Base-by-base conservation (phyloP, 192 early-diverging fungal genomes). In the Coemansia sp. region DNA sequence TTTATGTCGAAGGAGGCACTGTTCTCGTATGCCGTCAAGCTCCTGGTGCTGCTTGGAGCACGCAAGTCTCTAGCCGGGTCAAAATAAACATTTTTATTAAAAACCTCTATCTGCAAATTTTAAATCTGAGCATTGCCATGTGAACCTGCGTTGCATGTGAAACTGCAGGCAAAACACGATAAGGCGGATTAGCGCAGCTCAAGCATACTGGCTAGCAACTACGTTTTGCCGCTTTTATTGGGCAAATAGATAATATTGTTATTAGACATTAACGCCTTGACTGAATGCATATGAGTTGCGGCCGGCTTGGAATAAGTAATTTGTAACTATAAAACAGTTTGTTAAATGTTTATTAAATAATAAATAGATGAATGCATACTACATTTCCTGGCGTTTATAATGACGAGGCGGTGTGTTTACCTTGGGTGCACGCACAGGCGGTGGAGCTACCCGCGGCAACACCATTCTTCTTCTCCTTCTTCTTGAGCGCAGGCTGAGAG, bases 1-100 rank as follows among this genome's bases (percentile, higher is more conserved):
- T 99, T 99, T 85, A 94, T 95, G 85, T 92, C 84, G 41, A 93
- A 94, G 83, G 91, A 93, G 67, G 82, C 80, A 2, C 74, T 94
- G 43, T 92, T 90, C 68, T 72, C 88, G 48, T 90, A 88, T 54
- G 85, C 88, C 22, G 82, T 90, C 51, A 84, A 82, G 72, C 60
- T 85, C 1, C 57, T 82, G 38, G 54, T 76, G 10, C 14, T 82
- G 22, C 35, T 82, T 22, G 75, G 75, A 5, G 79, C 74, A 0
- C 79, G 79, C 73, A 66, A 64, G 61, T 61, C 79, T 12, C 57
- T 79, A 21, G 78, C 78, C 9, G n/a, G 19, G n/a, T 62, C 72
- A 58, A 65, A 69, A 50, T 75, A 58, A 51, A 5, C 19, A 49
- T 49, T 49, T 21, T 19, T 15, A 49, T 15, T 49, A 49, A 49